Base-by-base conservation (phyloP, 2,329 filamentous ascomycete genomes). In the Botrytis hyacinthi region DNA sequence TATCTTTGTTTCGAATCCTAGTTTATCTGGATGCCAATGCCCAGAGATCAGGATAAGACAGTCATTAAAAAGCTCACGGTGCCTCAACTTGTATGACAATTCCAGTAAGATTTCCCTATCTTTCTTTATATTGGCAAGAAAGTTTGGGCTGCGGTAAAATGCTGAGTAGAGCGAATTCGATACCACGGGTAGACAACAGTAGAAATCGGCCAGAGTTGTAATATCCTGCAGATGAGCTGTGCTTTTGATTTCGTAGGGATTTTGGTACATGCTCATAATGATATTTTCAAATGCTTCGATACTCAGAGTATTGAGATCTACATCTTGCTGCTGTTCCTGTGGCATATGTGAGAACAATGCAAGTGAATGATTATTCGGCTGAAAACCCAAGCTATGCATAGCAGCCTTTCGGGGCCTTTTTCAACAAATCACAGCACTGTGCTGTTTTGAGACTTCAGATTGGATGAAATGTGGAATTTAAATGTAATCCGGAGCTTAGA, bases 231-330 rank as follows among this genome's bases (percentile, higher is more conserved):
- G 3, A 14, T 42, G 20, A 20, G 8, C 7, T 3, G 29, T 57
- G 18, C 29, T 26, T 42, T 6, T 37, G 0, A 60, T 9, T 26
- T 9, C 20, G 37, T 59, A 70, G 3, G 16, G 35, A n/a, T 60
- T 54, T 32, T 8, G 40, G 37, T 70, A 70, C 20, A 59, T 37
- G 16, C n/a, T 35, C n/a, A 22, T 57, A 5, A 46, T n/a, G 4
- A 70, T 35, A 22, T 32, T 48, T 18, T 48, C 42, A 5, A 66
- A 62, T 0, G 20, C 57, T 3, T 10, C 0, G 14, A 60, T 16
- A n/a, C 1, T n/a, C n/a, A 26, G 6, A 62, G 26, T 7, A 26
- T 1, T n/a, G n/a, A n/a, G n/a, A n/a, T n/a, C n/a, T 0, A 48
- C 20, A 16, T 4, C 46, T 42, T 3, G 26, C 16, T 54, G 12